Evolutionary conservation across 208 protist genomes (phyloP).

Genomic region (Endotrypanum monterogeii): DNA sequence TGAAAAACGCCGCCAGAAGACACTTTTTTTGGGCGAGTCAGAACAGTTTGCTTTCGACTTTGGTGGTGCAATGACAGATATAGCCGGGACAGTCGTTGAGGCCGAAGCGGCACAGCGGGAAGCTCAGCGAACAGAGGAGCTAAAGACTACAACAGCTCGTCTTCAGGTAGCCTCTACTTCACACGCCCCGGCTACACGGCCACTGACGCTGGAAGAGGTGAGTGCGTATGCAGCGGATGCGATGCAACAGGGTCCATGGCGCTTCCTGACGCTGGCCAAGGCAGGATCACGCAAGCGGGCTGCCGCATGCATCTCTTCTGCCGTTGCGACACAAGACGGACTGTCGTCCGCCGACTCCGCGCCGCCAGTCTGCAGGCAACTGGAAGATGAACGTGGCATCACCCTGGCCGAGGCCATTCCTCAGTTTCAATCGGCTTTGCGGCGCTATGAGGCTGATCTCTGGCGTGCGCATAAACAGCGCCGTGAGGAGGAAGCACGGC

Average conservation of each 20-base stretch:
- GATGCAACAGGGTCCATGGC: constrained; percentile 8
- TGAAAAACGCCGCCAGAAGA: constrained; percentile 30
- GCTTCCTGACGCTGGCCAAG: constrained; percentile 24
- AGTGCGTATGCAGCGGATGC: constrained; percentile 20
- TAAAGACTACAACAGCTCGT: constrained; percentile 23
- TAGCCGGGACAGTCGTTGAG: constrained; percentile 17
- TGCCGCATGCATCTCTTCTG: not conserved
- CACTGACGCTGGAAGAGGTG: constrained; percentile 35
- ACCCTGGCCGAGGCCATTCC: constrained; percentile 44
- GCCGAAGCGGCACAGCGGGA: constrained; percentile 18
- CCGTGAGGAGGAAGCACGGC: constrained; percentile 32
- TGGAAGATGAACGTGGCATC: constrained; percentile 14
- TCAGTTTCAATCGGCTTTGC: constrained; percentile 57
- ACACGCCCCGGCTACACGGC: not conserved
- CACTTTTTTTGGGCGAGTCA: constrained; percentile 71
- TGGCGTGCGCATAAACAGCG: constrained; percentile 42
- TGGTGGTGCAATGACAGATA: constrained; percentile 33
- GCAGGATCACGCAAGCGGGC: constrained; percentile 4
- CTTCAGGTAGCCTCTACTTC: constrained; percentile 9
- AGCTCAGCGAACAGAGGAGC: constrained; percentile 18
- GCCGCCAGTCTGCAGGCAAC: not conserved
- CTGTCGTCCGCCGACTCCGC: not conserved
- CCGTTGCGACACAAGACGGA: not conserved
- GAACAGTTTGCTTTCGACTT: constrained; percentile 88
- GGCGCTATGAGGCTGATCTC: constrained; percentile 65